Percentiles rank a stretch among this genome's conserved stretches.
Conservation (phyloP, 2,329 filamentous ascomycete species). For the Clathrospora elynae region DNA sequence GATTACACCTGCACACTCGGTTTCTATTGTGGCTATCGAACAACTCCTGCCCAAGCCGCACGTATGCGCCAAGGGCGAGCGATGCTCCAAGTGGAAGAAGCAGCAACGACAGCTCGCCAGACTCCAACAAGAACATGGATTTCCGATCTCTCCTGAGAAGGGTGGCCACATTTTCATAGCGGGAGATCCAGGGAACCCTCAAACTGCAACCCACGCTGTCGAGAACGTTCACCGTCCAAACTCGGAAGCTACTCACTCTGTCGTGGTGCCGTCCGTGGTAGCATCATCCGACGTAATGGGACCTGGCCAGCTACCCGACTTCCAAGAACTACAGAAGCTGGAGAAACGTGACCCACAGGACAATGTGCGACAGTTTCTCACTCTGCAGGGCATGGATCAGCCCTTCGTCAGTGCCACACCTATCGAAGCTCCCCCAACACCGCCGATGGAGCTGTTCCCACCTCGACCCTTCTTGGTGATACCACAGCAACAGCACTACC, state of each 20-base stretch:
- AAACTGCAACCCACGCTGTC: conserved; percentile 62
- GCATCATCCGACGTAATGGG: conserved; percentile 91
- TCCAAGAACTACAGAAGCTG: conserved; percentile 75
- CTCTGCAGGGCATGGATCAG: conserved; percentile 74
- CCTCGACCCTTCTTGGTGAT: conserved; percentile 39
- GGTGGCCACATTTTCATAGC: conserved; percentile 75
- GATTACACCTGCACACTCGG: conserved; percentile 79
- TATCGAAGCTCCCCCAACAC: conserved; percentile 54
- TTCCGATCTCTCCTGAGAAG: conserved; percentile 66
- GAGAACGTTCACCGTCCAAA: conserved; percentile 66
- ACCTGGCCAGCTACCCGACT: conserved; percentile 65
- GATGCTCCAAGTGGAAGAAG: conserved; percentile 80
- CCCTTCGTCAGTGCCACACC: conserved; percentile 70
- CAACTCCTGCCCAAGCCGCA: conserved; percentile 85
- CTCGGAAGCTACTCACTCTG: conserved; percentile 70
- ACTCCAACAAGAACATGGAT: conserved; percentile 71
- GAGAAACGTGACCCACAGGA: conserved; percentile 82
- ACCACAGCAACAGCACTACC: conserved; percentile 36
- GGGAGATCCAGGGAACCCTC: conserved; percentile 78
- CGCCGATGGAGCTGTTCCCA: conserved; percentile 50
- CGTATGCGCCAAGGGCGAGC: conserved; percentile 82
- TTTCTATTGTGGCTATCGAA: conserved; percentile 91
- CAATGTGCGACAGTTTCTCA: conserved; percentile 88
- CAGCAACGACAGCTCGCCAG: conserved; percentile 77
- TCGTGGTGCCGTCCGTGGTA: conserved; percentile 66